Base-by-base conservation (phyloP, 331 rosid genomes). In the Prunus yedoensis region DNA sequence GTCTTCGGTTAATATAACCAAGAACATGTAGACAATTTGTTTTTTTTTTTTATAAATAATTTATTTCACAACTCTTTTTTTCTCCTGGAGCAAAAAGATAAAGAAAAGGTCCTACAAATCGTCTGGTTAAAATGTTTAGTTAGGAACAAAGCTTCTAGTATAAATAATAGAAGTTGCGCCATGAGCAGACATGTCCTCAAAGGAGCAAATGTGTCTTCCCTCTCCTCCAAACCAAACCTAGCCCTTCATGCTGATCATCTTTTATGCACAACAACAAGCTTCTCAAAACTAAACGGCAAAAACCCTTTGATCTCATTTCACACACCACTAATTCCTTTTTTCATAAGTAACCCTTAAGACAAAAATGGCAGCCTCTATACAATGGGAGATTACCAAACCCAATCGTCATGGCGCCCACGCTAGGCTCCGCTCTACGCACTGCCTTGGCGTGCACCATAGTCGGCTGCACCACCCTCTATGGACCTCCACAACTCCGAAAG, bases 371-470 rank as follows among this genome's bases (percentile, higher is more conserved):
- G 16, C 46, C 45, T 53, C 63, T n/a, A 51, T 78, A 28, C 85
- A 62, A 76, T 74, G 54, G 41, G 51, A 8, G 77, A 13, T 63
- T 20, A 32, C 41, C 53, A 80, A 56, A 68, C 81, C 1, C 9
- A 66, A 35, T 65, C 81, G 2, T 3, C 84, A 18, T 80, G 91
- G 93, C 77, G 61, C 46, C 15, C 50, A 50, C 89, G 90, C 16
- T 91, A 3, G 82, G 78, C 25, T 84, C 83, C 0, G 96, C 94
- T 3, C 80, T 93, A 1, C 75, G 97, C 8, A 80, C 97, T 0
- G 81, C 88, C 57, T 41, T 91, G 15, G 96, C 98, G 4, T 93
- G 98, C 85, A 69, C 70, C 87, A 78, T 91, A 68, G 89, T 88
- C 0, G 90, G 86, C 15, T 82, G 80, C 83, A 76, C 88, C 63